A percentile compares a stretch with the other conserved stretches of the same genome.
Conservation (phyloP, 345 rosid genomes). For the Brassica juncea region DNA sequence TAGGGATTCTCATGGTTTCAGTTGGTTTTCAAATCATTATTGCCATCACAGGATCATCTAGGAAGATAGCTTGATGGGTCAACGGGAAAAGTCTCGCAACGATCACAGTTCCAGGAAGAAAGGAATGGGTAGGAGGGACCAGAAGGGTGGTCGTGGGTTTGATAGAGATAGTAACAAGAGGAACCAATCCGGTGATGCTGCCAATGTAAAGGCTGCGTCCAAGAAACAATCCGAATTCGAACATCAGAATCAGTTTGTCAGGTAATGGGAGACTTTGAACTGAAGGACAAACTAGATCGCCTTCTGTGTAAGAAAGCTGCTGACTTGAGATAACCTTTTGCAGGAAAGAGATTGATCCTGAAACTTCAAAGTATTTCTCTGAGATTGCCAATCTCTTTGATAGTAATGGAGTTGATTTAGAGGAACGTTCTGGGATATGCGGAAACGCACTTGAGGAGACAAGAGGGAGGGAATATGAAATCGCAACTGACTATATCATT, state of each 20-base stretch:
- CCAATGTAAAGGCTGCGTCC: conserved; percentile 28
- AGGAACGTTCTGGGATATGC: conserved; percentile 71
- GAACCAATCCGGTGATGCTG: conserved; percentile 33
- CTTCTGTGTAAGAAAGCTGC: background rate
- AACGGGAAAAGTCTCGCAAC: conserved; percentile 48
- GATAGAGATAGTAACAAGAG: conserved; percentile 49
- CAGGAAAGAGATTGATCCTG: conserved; percentile 91
- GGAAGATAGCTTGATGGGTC: conserved; percentile 55
- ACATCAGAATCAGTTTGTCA: conserved; percentile 52
- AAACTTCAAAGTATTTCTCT: conserved; percentile 68
- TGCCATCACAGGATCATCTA: conserved; percentile 35
- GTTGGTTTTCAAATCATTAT: conserved; percentile 61
- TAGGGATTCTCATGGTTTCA: conserved; percentile 47
- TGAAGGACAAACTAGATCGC: background rate
- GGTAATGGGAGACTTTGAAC: conserved; percentile 44
- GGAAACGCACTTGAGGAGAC: conserved; percentile 87
- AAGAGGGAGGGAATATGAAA: conserved; percentile 75
- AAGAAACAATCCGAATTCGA: conserved; percentile 52
- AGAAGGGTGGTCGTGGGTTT: conserved; percentile 48
- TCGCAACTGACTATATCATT: conserved; percentile 86
- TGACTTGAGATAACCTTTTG: conserved; percentile 31
- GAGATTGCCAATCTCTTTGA: conserved; percentile 86
- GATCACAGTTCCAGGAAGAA: conserved; percentile 43
- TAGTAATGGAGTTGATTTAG: conserved; percentile 68
- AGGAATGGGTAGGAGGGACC: conserved; percentile 55